Conservation (phyloP, 768 basidiomycete genomes). For the Vararia minispora region DNA sequence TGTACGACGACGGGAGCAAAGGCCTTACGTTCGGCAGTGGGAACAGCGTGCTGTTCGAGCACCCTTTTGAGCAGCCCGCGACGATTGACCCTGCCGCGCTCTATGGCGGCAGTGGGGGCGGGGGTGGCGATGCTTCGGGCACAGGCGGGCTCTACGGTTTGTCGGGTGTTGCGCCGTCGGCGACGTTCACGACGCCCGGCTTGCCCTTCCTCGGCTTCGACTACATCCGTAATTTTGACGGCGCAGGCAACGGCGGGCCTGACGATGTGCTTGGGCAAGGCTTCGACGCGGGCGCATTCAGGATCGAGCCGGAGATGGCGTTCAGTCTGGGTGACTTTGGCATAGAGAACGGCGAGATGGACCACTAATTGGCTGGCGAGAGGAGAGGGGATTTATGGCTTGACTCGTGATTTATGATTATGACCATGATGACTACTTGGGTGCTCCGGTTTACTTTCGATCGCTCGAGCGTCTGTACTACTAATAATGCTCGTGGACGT, state of each 20-base stretch:
- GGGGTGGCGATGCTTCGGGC: conserved; percentile 19
- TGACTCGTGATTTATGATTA: background rate
- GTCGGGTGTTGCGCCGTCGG: conserved; percentile 35
- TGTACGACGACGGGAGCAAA: conserved; percentile 8
- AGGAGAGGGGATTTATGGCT: no score
- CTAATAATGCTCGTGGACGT: no score
- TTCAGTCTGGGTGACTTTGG: conserved; percentile 40
- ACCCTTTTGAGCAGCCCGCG: conserved; percentile 8
- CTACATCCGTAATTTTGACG: conserved; percentile 68
- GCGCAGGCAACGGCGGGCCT: conserved; percentile 28
- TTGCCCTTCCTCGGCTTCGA: conserved; percentile 81
- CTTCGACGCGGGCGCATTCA: conserved; percentile 67
- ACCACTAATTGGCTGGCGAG: no score
- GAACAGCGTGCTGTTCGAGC: no score
- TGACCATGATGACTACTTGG: background rate
- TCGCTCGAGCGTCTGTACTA: no score
- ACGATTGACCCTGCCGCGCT: conserved; percentile 14
- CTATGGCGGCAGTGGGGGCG: conserved; percentile 1
- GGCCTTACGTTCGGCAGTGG: no score
- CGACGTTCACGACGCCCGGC: conserved; percentile 60
- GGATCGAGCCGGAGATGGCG: conserved; percentile 66
- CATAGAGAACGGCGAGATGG: conserved; percentile 2
- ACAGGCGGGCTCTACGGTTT: conserved; percentile 28
- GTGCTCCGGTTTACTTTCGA: no score
- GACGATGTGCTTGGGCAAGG: conserved; percentile 40